Conservation (phyloP, 2,329 filamentous ascomycete species). For the Rasamsonia emersonii region DNA sequence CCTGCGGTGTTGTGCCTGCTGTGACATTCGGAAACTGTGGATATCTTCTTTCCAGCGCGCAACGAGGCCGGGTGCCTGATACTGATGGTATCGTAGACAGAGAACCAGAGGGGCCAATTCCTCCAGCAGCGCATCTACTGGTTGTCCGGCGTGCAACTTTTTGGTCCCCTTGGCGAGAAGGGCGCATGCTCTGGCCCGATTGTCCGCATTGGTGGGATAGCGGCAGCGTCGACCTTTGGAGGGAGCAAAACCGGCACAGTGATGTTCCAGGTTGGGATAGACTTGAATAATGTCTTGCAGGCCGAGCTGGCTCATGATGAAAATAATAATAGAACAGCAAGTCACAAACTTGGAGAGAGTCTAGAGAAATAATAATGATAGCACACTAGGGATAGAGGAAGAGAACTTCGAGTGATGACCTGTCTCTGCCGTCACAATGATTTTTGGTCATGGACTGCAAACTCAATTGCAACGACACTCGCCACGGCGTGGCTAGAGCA, state of each 20-base stretch:
- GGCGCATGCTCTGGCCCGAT: background rate
- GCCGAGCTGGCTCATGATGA: too few relatives aligned
- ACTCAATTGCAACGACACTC: too few relatives aligned
- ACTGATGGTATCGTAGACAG: constrained; percentile 1
- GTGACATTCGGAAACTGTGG: background rate
- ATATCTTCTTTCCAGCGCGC: constrained; percentile 1
- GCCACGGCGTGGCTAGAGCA: too few relatives aligned
- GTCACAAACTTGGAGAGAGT: too few relatives aligned
- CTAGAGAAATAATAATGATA: too few relatives aligned
- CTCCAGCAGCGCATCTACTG: background rate
- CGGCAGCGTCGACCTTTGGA: constrained; percentile 3
- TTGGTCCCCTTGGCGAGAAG: constrained; percentile 1
- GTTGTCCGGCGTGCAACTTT: background rate
- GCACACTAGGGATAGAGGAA: too few relatives aligned
- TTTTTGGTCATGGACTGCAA: too few relatives aligned
- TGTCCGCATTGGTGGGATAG: background rate
- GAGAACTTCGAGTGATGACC: too few relatives aligned
- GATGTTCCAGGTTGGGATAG: constrained; percentile 1
- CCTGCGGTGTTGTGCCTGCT: background rate
- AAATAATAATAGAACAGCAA: too few relatives aligned
- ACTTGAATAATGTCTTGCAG: constrained; percentile 2
- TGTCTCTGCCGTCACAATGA: too few relatives aligned
- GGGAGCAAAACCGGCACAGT: constrained; percentile 3
- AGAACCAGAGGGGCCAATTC: constrained; percentile 2
- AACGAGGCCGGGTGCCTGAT: background rate